A percentile compares a stretch with the other conserved stretches of the same genome.
Evolutionary conservation across 352 stramenopile species (phyloP).

Genomic region (Phytophthora megakarya): DNA sequence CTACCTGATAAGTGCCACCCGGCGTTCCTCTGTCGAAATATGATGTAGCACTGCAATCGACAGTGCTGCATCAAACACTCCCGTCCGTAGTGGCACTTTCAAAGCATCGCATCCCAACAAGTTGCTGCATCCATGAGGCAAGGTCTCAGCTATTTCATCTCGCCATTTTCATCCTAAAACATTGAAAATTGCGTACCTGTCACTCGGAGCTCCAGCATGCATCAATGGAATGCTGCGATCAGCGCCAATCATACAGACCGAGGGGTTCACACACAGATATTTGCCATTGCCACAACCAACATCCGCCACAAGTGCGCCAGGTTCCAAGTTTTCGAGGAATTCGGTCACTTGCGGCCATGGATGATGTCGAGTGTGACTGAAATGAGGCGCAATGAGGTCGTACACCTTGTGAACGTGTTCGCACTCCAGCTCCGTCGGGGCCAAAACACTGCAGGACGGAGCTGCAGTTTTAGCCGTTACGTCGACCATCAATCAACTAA

Average conservation of each 20-base stretch:
- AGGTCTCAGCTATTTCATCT: slow-evolving; percentile 4
- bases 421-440: slow-evolving; percentile 61
- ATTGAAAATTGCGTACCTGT: slow-evolving; percentile 38
- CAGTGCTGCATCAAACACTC: slow-evolving; percentile 74
- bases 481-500: slow-evolving; percentile 20
- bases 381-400: slow-evolving; percentile 84
- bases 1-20: slow-evolving; percentile 71
- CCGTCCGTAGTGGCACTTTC: slow-evolving; percentile 59
- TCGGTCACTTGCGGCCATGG: slow-evolving; percentile 76
- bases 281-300: slow-evolving; percentile 87
- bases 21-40: slow-evolving; percentile 77
- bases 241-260: slow-evolving; percentile 67
- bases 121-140: slow-evolving; percentile 31
- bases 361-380: slow-evolving; percentile 83
- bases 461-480: slow-evolving; percentile 5
- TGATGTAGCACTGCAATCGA: slow-evolving; percentile 87
- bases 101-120: slow-evolving; percentile 78
- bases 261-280: slow-evolving; percentile 69
- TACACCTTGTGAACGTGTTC: slow-evolving; percentile 89
- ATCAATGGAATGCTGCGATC: slow-evolving; percentile 84
- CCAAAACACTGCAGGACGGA: slow-evolving; percentile 31
- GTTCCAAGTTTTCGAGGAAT: slow-evolving; percentile 57
- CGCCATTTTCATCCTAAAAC: background rate
- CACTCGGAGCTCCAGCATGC: slow-evolving; percentile 37
- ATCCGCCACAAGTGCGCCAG: slow-evolving; percentile 69